Evolutionary conservation across 305 asterid genomes (phyloP).

Genomic region (Andrographis paniculata): DNA sequence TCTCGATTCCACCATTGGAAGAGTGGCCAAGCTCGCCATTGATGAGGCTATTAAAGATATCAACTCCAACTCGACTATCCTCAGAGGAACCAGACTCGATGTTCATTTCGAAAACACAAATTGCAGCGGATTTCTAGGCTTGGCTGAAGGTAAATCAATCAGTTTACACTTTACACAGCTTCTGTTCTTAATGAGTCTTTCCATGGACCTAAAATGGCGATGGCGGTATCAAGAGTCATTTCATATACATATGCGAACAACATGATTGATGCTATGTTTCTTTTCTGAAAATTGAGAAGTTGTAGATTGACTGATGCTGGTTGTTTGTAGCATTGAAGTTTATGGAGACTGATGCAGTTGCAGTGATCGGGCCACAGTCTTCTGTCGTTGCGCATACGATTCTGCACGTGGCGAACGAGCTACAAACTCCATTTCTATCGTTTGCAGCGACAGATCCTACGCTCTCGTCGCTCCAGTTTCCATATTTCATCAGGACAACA

Average conservation of each 20-base stretch:
- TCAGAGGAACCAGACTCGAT: slow-evolving; percentile 38
- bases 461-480: slow-evolving; percentile 69
- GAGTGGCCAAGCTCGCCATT: slow-evolving; percentile 67
- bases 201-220: too few species aligned
- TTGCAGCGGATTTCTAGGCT: slow-evolving; percentile 55
- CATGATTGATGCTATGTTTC: too few species aligned
- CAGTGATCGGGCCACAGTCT: slow-evolving; percentile 87
- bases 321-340: slow-evolving; percentile 57
- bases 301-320: background rate
- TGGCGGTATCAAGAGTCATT: too few species aligned
- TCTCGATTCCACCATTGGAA: slow-evolving; percentile 46
- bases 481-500: slow-evolving; percentile 69
- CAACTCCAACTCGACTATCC: slow-evolving; percentile 53
- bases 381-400: slow-evolving; percentile 82
- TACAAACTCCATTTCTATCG: slow-evolving; percentile 72
- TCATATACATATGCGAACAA: too few species aligned
- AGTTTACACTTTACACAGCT: background rate
- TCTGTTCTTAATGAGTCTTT: too few species aligned
- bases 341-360: slow-evolving; percentile 66
- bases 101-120: slow-evolving; percentile 55
- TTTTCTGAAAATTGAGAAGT: background rate
- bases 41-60: slow-evolving; percentile 70
- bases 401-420: slow-evolving; percentile 64
- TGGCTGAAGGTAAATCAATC: slow-evolving; percentile 42
- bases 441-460: slow-evolving; percentile 90